A percentile compares a stretch with the other conserved stretches of the same genome.
phyloP scores from a whole-genome alignment of 2,329 filamentous ascomycete species.

The Sporothrix schenckii region DNA sequence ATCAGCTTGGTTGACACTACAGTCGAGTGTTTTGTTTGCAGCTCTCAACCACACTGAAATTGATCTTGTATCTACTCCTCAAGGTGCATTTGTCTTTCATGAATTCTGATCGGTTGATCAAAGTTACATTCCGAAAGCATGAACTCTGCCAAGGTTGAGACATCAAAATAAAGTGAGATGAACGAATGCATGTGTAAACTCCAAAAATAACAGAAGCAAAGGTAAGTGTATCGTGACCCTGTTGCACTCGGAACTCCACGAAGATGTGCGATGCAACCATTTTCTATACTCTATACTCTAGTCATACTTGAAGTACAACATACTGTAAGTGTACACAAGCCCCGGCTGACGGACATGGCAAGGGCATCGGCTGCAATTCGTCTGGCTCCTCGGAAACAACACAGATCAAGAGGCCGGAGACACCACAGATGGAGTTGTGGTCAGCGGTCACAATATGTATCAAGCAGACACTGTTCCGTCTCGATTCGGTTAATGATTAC shows the following conservation, averaged over 20 bases:
- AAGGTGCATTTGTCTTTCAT: neutral
- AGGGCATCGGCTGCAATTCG: neutral
- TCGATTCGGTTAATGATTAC: neutral
- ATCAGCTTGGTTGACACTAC: neutral
- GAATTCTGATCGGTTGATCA: neutral
- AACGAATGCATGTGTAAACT: neutral
- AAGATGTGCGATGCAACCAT: too few relatives aligned
- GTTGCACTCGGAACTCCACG: too few relatives aligned
- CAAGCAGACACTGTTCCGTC: neutral
- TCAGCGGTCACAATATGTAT: neutral
- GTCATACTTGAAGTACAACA: neutral
- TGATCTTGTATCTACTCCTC: neutral
- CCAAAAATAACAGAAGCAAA: neutral
- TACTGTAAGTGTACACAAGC: neutral
- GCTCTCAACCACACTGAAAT: neutral
- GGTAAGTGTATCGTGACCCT: neutral
- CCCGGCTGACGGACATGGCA: neutral
- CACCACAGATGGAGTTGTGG: neutral
- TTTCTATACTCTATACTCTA: neutral
- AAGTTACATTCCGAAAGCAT: slow-evolving; percentile 16
- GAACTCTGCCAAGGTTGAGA: too few relatives aligned
- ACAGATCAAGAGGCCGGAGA: neutral
- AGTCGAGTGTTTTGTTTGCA: neutral
- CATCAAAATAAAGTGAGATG: neutral
- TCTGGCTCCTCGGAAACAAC: neutral